Evolutionary conservation across 305 asterid genomes (phyloP), one percentile per base, ranked within the genome.

Genomic region (Nicotiana rustica): DNA sequence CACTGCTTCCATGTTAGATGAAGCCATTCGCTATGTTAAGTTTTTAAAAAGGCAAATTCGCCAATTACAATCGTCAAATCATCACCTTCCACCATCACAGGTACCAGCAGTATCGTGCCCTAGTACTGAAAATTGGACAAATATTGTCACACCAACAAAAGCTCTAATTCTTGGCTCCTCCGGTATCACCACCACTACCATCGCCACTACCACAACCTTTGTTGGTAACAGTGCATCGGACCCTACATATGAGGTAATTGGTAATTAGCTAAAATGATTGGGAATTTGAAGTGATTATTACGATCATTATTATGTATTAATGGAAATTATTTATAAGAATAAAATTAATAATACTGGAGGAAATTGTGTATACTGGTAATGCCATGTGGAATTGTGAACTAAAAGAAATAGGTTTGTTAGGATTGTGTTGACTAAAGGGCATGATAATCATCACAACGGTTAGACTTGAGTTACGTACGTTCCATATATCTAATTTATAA

Each of bases 1-100:
- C 86, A 95, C 98, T 0, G 98, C 98, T 0, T 91, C 98, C 14
- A 95, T 95, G 98, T 85, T 95, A 2, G 98, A 95, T 25, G 99
- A 93, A 78, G 98, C 98, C 21, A 89, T 93, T 80, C 92, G 97
- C 13, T 95, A 93, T 49, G 96, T 92, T 6, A 95, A 92, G 90
- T 95, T 93, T 86, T 79, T 95, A 83, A 93, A 93, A 82, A 82
- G 93, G 4, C 98, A 93, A 91, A 89, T 95, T 60, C 93, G 94
- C 1, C 82, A 84, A 9, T 94, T 95, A 31, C 91, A 88, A 44
- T 82, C 84, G 12, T 47, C 75, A 0, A 65, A 47, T 56, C 77
- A 65, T 79, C 84, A 84, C 66, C 87, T 69, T 67, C 85, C 81
- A 13, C 80, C 89, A 9, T 62, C 87, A 36, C 80, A 80, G 5